These are phyloP conservation scores for Fusarium sp. DNA, from an alignment of 2,329 filamentous ascomycete genomes.

Conservation along the genomic window DNA sequence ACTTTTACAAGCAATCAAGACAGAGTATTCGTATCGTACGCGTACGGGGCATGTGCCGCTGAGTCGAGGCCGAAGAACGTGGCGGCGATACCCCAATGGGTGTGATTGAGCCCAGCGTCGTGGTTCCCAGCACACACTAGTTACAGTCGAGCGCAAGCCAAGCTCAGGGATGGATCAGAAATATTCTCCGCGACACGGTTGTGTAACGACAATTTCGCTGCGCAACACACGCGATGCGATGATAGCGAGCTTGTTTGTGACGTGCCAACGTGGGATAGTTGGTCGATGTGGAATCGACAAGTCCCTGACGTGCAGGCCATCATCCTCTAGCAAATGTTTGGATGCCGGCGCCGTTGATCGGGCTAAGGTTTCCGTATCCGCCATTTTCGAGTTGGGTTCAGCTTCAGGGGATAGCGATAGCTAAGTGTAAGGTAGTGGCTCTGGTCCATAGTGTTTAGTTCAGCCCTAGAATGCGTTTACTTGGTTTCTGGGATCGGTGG, in stretches of 20 bases:
- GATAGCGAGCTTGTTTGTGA: slow-evolving; percentile 37
- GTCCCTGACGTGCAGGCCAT: slow-evolving; percentile 42
- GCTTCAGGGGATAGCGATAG: slow-evolving; percentile 36
- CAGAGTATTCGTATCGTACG: slow-evolving; percentile 13
- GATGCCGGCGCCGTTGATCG: slow-evolving; percentile 38
- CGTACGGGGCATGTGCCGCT: slow-evolving; percentile 1
- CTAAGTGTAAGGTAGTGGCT: slow-evolving; percentile 4
- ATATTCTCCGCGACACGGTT: slow-evolving; percentile 46
- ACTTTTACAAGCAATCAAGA: slow-evolving; percentile 28
- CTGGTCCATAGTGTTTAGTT: slow-evolving; percentile 23
- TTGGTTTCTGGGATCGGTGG: slow-evolving; percentile 29
- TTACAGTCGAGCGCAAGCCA: slow-evolving; percentile 46
- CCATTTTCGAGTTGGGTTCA: slow-evolving; percentile 31
- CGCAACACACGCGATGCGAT: slow-evolving; percentile 41
- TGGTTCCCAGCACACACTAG: slow-evolving; percentile 48
- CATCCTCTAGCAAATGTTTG: slow-evolving; percentile 22
- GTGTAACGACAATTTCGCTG: slow-evolving; percentile 44
- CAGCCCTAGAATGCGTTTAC: slow-evolving; percentile 44
- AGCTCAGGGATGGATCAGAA: slow-evolving; percentile 44
- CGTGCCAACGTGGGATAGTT: slow-evolving; percentile 30
- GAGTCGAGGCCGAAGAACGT: slow-evolving; percentile 42
- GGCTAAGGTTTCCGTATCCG: slow-evolving; percentile 33
- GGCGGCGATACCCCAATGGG: slow-evolving; percentile 44
- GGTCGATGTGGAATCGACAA: slow-evolving; percentile 34
- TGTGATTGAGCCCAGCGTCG: slow-evolving; percentile 45